A percentile compares a stretch with the other conserved stretches of the same genome.
Conservation (phyloP, 1,284 basidiomycete species). For the Bondarzewia mesenterica region DNA sequence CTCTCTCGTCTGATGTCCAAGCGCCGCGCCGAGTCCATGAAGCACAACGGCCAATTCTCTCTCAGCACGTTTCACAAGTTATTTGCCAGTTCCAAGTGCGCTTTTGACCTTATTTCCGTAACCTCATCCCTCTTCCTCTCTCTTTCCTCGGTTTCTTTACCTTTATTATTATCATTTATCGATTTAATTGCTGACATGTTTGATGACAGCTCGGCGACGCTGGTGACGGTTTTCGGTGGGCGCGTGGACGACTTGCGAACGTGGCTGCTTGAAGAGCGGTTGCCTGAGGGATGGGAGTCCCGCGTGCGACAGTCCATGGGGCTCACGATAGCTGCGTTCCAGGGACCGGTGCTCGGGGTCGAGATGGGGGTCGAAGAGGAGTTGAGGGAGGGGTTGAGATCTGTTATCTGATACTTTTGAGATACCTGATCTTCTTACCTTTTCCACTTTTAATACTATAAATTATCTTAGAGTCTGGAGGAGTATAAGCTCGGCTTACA, state of each 20-base stretch:
- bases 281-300: slow-evolving; percentile 66
- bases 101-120: too few species aligned
- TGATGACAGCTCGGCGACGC: slow-evolving; percentile 51
- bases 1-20: slow-evolving; percentile 46
- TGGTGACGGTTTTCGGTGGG: slow-evolving; percentile 60
- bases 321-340: slow-evolving; percentile 52
- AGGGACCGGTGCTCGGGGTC: slow-evolving; percentile 44
- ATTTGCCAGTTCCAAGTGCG: slow-evolving; percentile 64
- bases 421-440: too few species aligned
- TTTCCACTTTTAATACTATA: too few species aligned
- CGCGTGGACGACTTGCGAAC: slow-evolving; percentile 43
- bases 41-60: slow-evolving; percentile 46
- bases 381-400: background rate
- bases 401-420: background rate
- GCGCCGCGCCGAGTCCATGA: slow-evolving; percentile 47
- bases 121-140: too few species aligned
- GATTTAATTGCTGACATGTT: too few species aligned
- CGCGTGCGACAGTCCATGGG: slow-evolving; percentile 43
- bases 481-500: too few species aligned
- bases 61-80: slow-evolving; percentile 41
- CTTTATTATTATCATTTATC: too few species aligned
- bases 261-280: slow-evolving; percentile 53
- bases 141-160: background rate
- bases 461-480: too few species aligned
- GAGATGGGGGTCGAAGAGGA: slow-evolving; percentile 35